Percentiles rank a stretch among this genome's conserved stretches.
Conservation (phyloP, 225 moss, liverwort and hornwort genomes). For the Polytrichum formosum region DNA sequence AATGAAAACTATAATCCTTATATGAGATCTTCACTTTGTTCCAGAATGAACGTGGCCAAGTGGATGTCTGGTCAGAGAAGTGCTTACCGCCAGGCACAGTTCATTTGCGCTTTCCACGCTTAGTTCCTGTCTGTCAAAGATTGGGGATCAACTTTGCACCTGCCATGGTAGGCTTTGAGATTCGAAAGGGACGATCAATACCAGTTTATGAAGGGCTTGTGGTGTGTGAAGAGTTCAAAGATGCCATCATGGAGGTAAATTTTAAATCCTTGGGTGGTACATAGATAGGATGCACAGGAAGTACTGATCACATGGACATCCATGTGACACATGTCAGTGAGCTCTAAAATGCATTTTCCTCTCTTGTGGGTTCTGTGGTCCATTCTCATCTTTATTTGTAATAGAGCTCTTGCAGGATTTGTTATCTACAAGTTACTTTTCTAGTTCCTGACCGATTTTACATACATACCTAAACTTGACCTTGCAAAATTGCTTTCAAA, state of each 20-base stretch:
- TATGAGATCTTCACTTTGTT: constrained; percentile 16
- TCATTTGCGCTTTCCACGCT: constrained; percentile 78
- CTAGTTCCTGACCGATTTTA: no score
- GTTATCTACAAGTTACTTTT: background rate
- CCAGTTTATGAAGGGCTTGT: constrained; percentile 93
- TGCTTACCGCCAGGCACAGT: constrained; percentile 93
- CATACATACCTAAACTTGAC: no score
- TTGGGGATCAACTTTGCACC: constrained; percentile 90
- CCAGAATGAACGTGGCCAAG: constrained; percentile 97
- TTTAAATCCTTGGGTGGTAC: background rate
- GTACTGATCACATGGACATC: no score
- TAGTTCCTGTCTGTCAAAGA: constrained; percentile 85
- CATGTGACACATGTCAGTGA: no score
- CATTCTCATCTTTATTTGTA: background rate
- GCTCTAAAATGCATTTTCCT: background rate
- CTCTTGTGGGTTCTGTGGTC: background rate
- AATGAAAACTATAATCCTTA: background rate
- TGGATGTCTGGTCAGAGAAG: constrained; percentile 96
- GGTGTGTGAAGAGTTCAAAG: constrained; percentile 88
- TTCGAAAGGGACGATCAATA: constrained; percentile 70
- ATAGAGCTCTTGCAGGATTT: background rate
- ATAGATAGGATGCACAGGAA: no score
- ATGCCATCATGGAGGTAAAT: constrained; percentile 77
- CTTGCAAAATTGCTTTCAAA: no score
- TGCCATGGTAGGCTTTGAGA: constrained; percentile 97